Evolutionary conservation across 257 asterid genomes (phyloP), one percentile per base, ranked within the genome.

Genomic region (Salvia hispanica): DNA sequence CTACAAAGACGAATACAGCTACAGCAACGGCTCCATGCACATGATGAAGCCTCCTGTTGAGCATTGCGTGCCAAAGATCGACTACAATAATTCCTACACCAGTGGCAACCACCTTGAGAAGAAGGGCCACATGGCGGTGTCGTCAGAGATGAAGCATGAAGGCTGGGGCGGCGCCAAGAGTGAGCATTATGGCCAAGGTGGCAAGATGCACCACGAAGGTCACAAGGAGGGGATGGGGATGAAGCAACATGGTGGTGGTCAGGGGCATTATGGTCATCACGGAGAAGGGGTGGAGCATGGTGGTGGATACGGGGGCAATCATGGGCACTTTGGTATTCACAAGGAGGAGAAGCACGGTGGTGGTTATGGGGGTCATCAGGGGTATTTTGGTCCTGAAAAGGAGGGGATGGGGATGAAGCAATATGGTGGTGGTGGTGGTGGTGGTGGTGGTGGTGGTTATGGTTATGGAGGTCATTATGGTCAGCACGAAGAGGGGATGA

Each of bases 291-390:
- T 3, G 62, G 28, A 34, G 12, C 18, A 50, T 1, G 58, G 48
- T 44, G 73, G 73, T 44, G 73, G 73, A 2, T 43, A 56, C 6
- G 64, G 46, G 36, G 62, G n/a, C 37, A 53, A 12, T 53, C 52
- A 66, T 4, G 62, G 53, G 28, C 53, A 53, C 12, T 7, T 33
- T 15, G 60, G 50, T 59, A 50, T 4, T 8, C 51, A 39, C 65
- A 40, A 5, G 48, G 42, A 28, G 5, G 58, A 14, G 60, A 37
- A 34, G 37, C 34, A 33, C 6, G 6, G 59, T 9, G 67, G 55
- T 9, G 67, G 55, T 5, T 52, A 61, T 33, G 76, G 58, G 50
- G 70, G 4, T 15, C 13, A 14, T 14, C 48, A 42, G 33, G 75
- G 70, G 69, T 54, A 57, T 5, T 16, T n/a, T 21, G 52, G 51